Base-by-base conservation (phyloP, 2,329 filamentous ascomycete species). In the Aspergillus spinulosporus region DNA sequence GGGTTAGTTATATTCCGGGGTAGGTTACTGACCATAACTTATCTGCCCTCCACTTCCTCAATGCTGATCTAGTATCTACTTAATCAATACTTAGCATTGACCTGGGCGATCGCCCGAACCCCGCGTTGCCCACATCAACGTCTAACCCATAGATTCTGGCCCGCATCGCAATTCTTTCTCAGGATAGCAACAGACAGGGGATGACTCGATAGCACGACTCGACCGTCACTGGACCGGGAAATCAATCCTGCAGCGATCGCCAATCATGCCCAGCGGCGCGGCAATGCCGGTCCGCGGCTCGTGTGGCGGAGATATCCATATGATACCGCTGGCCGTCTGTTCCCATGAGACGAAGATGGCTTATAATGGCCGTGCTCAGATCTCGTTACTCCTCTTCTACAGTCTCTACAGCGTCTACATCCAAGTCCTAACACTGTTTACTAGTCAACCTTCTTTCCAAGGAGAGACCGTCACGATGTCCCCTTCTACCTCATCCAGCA, bases 101-200 rank as follows among this genome's bases (percentile, higher is more conserved):
- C 51, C 49, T 15, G 54, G 50, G 53, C 49, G 50, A 59, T 59
- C 49, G 47, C 45, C 54, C 8, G 7, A 14, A 49, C 45, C 53
- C 57, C 57, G 53, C 31, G 9, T 34, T 11, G 31, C 9, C 9
- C 6, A 34, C 6, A 7, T 34, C 31, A 34, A 34, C 31, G 31
- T 34, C 31, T 21, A 21, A 21, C 21, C 21, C 21, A 21, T 21
- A 21, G 21, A 21, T 21, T 21, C 21, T 21, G 21, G 21, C 21
- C 21, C 21, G 21, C 21, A 21, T 21, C 21, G 21, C 8, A 12
- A 12, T 11, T 8, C 8, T 37, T 37, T 37, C 34, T 12, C 34
- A 12, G 9, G 34, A 37, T 37, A 12, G 9, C 7, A 9, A 37
- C 8, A 9, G 34, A 34, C 34, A 21, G 21, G 21, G 11, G n/a